phyloP scores from a whole-genome alignment of 768 basidiomycete species.

The Dioszegia aurantiaca region DNA sequence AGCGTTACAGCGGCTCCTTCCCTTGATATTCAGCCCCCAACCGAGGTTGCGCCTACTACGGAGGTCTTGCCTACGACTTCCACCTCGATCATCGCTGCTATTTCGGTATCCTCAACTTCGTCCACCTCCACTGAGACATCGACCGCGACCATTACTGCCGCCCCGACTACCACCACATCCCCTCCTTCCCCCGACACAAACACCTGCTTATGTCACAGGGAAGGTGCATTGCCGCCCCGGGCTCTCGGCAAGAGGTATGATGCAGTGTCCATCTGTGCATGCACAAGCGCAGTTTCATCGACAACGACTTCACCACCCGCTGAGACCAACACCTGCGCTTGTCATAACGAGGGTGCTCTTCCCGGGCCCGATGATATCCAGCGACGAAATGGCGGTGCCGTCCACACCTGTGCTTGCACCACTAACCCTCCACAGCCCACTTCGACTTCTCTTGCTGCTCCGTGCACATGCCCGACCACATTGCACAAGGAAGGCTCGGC shows the following conservation, averaged over 20 bases:
- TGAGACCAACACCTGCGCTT: conserved; percentile 5
- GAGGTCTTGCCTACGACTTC: not conserved
- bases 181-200: not conserved
- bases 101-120: not conserved
- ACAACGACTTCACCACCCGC: not conserved
- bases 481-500: not conserved
- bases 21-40: not conserved
- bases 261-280: not conserved
- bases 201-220: not conserved
- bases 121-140: not conserved
- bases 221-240: not conserved
- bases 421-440: not conserved
- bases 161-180: not conserved
- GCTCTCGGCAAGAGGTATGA: not conserved
- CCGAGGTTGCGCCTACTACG: not conserved
- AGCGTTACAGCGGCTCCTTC: not conserved
- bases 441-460: not conserved
- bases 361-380: not conserved
- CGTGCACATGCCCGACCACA: not conserved
- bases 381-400: not conserved
- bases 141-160: not conserved
- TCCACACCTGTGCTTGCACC: conserved; percentile 3
- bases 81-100: not conserved
- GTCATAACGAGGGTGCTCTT: not conserved
- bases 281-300: not conserved